Evolutionary conservation across 306 rosid species (phyloP).

Genomic region (Bauhinia variegata): DNA sequence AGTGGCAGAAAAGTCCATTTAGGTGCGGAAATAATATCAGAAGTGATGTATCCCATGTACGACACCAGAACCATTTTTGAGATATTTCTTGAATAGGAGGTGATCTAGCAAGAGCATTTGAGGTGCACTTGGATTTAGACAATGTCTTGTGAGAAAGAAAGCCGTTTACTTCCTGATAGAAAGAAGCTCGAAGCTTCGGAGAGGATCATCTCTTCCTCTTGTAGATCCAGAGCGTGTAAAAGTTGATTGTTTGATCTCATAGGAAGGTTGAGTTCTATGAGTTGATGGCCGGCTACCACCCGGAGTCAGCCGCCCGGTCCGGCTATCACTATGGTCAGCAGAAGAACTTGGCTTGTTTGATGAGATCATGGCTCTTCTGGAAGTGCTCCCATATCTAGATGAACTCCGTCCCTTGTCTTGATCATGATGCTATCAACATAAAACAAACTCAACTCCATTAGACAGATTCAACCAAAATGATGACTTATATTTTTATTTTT

Average conservation of each 20-base stretch:
- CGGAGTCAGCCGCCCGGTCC: conserved; percentile 57
- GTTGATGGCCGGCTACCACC: conserved; percentile 60
- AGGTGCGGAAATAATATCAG: conserved; percentile 35
- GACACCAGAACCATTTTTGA: conserved; percentile 34
- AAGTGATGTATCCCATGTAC: conserved; percentile 47
- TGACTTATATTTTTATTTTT: conserved; percentile 11
- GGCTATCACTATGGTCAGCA: conserved; percentile 66
- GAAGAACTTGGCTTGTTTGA: conserved; percentile 70
- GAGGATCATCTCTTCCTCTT: conserved; percentile 79
- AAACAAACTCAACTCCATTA: conserved; percentile 26
- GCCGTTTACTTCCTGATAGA: conserved; percentile 70
- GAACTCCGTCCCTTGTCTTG: conserved; percentile 70
- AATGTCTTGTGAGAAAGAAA: conserved; percentile 18
- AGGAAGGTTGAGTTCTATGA: conserved; percentile 55
- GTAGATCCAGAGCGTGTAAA: conserved; percentile 47
- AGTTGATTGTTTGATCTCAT: conserved; percentile 58
- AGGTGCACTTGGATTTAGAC: conserved; percentile 36
- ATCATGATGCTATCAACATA: conserved; percentile 60
- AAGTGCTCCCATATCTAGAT: conserved; percentile 83
- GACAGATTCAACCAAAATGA: conserved; percentile 1
- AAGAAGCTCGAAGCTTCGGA: conserved; percentile 85
- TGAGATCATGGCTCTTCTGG: conserved; percentile 68
- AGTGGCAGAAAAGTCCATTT: conserved; percentile 37
- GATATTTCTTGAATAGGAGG: conserved; percentile 37
- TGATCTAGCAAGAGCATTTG: conserved; percentile 14